Percentiles rank a stretch among this genome's conserved stretches.
Evolutionary conservation across 1,284 basidiomycete species (phyloP).

Genomic region (Cryptococcus jaspeensis): DNA sequence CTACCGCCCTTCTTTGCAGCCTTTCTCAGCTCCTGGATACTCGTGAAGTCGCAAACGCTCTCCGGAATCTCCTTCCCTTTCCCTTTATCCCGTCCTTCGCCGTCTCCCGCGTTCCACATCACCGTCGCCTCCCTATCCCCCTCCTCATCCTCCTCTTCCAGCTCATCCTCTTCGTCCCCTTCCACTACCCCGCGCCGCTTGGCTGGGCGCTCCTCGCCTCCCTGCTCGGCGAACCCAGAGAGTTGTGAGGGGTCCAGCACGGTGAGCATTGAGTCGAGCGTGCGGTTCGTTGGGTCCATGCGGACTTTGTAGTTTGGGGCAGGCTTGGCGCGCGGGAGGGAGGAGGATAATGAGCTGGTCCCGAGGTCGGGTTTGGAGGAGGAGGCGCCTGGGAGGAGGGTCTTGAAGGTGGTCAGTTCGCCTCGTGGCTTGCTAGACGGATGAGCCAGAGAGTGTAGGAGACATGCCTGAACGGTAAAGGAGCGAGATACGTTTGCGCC

Average conservation of each 20-base stretch:
- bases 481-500: conserved; percentile 65
- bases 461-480: conserved; percentile 75
- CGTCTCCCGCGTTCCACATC: conserved; percentile 16
- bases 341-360: background rate
- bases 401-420: conserved; percentile 25
- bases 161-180: conserved; percentile 26
- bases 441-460: background rate
- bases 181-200: conserved; percentile 30
- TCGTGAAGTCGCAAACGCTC: conserved; percentile 75
- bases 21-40: conserved; percentile 69
- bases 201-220: conserved; percentile 16
- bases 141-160: conserved; percentile 15
- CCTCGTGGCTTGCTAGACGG: background rate
- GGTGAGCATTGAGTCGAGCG: conserved; percentile 87
- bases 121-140: conserved; percentile 8
- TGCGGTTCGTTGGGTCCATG: conserved; percentile 81
- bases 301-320: conserved; percentile 87
- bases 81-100: conserved; percentile 13
- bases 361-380: conserved; percentile 14
- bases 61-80: conserved; percentile 65
- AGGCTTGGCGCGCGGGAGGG: conserved; percentile 34
- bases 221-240: conserved; percentile 17
- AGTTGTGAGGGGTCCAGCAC: conserved; percentile 38
- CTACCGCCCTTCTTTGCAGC: conserved; percentile 64
- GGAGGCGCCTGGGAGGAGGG: conserved; percentile 49